Evolutionary conservation across 495 filamentous ascomycete species (phyloP).

Genomic region (Talaromyces liani): DNA sequence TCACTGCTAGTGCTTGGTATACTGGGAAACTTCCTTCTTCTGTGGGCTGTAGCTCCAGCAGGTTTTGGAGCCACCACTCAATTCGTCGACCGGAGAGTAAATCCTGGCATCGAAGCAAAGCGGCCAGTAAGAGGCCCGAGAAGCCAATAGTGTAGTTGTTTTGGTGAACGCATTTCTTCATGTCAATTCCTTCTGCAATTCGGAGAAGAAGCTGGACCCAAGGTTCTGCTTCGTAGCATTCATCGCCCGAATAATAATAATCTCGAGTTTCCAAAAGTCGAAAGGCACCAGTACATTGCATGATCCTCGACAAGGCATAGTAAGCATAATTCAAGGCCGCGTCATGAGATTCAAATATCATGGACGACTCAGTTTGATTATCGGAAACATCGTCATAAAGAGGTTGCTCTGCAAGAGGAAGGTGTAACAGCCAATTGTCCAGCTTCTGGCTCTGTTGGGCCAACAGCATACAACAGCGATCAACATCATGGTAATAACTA

Average conservation of each 20-base stretch:
- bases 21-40: conserved; percentile 23
- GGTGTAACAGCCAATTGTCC: conserved; percentile 16
- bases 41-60: conserved; percentile 14
- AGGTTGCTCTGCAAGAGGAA: conserved; percentile 16
- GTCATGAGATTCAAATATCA: conserved; percentile 19
- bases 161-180: conserved; percentile 10
- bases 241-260: background rate
- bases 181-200: conserved; percentile 16
- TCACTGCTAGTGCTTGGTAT: conserved; percentile 19
- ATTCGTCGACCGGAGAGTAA: conserved; percentile 14
- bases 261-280: background rate
- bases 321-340: conserved; percentile 25
- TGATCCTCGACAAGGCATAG: conserved; percentile 19
- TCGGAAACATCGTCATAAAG: background rate
- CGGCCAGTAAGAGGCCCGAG: conserved; percentile 21
- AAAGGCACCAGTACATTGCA: conserved; percentile 19
- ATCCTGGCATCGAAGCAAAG: conserved; percentile 17
- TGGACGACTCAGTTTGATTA: background rate
- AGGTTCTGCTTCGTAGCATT: conserved; percentile 11
- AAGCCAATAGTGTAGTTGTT: conserved; percentile 28
- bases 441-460: conserved; percentile 10
- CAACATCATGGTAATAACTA: background rate
- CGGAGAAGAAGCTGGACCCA: conserved; percentile 17
- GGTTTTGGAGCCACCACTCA: conserved; percentile 16
- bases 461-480: background rate